Evolutionary conservation across 2,329 filamentous ascomycete genomes (phyloP), one percentile per base, ranked within the genome.

Genomic region (Rutstroemia sp.): DNA sequence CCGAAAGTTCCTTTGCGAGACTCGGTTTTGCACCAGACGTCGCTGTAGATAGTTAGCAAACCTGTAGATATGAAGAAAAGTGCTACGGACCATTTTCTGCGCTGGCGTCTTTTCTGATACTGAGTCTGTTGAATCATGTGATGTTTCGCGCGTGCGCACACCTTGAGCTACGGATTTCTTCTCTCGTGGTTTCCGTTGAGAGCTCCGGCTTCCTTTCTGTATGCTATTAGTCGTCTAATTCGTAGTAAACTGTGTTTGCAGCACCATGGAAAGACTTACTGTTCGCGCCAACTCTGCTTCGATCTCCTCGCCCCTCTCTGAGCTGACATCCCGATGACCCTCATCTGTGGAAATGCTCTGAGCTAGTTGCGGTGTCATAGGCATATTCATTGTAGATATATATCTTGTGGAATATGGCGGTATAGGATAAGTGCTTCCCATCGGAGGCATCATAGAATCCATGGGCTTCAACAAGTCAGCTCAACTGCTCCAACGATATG

Each of bases 11-110:
- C 54, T 56, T 23, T 56, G 54, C 2, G 48, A 52, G 6, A 56
- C 49, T n/a, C 54, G 48, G 44, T 56, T 56, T 30, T 56, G 54
- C 5, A 56, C 54, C 27, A 56, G 54, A 23, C 54, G 54, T 21
- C 54, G 45, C 54, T 56, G 34, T 16, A 8, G 30, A 27, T 3
- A 14, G 37, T 56, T n/a, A 56, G 49, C 23, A 23, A 27, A 21
- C 25, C n/a, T 23, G 10, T 47, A 34, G 8, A 14, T n/a, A 25
- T 16, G 5, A 4, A 12, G 9, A 7, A 10, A 19, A 39, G 6
- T 8, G n/a, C 14, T 38, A 14, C 54, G 27, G 21, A 56, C 54
- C 54, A 56, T 56, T 27, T 52, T 56, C 18, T 56, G 54, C 21
- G 54, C 54, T 1, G 54, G 54, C 8, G 54, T 56, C 18, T 52